Percentiles rank a stretch among this genome's conserved stretches.
phyloP scores from a whole-genome alignment of 805 yeast species.

The Ogataea ramenticola region DNA sequence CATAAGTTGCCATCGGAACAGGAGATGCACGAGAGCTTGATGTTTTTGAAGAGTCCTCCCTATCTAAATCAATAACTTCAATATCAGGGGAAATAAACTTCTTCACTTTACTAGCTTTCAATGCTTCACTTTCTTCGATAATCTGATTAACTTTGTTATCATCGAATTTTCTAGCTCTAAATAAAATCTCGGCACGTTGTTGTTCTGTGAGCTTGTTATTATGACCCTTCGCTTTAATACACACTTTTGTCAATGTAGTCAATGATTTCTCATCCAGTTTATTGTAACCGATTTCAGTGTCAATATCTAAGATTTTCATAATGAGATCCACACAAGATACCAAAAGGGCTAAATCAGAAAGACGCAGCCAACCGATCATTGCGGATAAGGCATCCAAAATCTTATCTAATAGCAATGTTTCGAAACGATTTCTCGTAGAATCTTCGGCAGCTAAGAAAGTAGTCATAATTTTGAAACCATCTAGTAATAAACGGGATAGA shows the following conservation, averaged over 20 bases:
- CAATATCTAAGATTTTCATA: slow-evolving; percentile 57
- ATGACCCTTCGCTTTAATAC: slow-evolving; percentile 55
- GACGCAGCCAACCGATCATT: slow-evolving; percentile 72
- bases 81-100: neutral
- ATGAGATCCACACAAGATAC: slow-evolving; percentile 68
- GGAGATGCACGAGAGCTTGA: neutral
- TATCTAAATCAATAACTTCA: slow-evolving; percentile 5
- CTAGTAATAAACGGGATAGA: slow-evolving; percentile 60
- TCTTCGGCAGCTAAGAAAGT: slow-evolving; percentile 19
- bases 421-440: slow-evolving; percentile 6
- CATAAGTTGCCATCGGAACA: no score
- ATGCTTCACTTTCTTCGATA: slow-evolving; percentile 32
- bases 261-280: slow-evolving; percentile 46
- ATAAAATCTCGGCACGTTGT: slow-evolving; percentile 58
- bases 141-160: slow-evolving; percentile 46
- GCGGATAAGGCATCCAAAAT: slow-evolving; percentile 58
- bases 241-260: slow-evolving; percentile 51
- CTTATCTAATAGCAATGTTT: slow-evolving; percentile 34
- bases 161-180: slow-evolving; percentile 53
- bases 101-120: slow-evolving; percentile 10
- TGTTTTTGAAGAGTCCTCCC: neutral
- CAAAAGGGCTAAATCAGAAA: slow-evolving; percentile 71
- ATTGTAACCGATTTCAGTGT: slow-evolving; percentile 42
- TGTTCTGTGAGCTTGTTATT: slow-evolving; percentile 63
- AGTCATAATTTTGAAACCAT: slow-evolving; percentile 41